phyloP scores from a whole-genome alignment of 192 early-diverging fungal species.

The Entomortierella beljakovae region DNA sequence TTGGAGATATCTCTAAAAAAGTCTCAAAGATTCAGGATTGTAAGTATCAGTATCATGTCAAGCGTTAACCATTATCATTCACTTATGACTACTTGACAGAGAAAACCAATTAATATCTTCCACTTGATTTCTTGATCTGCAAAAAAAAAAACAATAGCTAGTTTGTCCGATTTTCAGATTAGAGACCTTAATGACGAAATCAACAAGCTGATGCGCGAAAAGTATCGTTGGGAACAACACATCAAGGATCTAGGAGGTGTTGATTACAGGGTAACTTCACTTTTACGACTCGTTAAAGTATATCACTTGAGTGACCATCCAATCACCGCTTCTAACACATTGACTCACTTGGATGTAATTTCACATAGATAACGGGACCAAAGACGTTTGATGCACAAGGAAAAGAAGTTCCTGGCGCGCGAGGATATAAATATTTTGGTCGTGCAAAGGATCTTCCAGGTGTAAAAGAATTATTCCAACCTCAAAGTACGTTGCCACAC shows the following conservation, averaged over 20 bases:
- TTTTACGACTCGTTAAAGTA: too few relatives aligned
- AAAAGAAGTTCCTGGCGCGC: conserved; percentile 85
- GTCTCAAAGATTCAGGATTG: conserved; percentile 94
- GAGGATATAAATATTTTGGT: conserved; percentile 98
- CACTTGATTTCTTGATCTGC: too few relatives aligned
- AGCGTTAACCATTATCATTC: neutral
- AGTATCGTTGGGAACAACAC: conserved; percentile 91
- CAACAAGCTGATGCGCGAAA: conserved; percentile 93
- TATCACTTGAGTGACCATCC: too few relatives aligned
- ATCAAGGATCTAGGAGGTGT: conserved; percentile 94
- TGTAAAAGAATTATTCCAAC: conserved; percentile 91
- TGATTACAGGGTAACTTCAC: conserved; percentile 89
- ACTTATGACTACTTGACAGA: too few relatives aligned
- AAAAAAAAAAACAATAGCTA: too few relatives aligned
- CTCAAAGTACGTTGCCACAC: too few relatives aligned
- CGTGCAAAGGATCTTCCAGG: conserved; percentile 94
- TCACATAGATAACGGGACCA: conserved; percentile 71
- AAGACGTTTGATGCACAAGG: conserved; percentile 89
- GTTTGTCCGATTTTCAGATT: conserved; percentile 91
- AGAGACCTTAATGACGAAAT: conserved; percentile 97
- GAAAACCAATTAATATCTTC: too few relatives aligned
- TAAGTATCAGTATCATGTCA: conserved; percentile 20
- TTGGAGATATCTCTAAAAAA: conserved; percentile 89
- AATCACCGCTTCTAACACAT: too few relatives aligned
- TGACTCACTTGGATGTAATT: neutral